These are phyloP conservation scores for Limtongia smithiae DNA, from an alignment of 805 yeast species.

Conservation along the genomic window DNA sequence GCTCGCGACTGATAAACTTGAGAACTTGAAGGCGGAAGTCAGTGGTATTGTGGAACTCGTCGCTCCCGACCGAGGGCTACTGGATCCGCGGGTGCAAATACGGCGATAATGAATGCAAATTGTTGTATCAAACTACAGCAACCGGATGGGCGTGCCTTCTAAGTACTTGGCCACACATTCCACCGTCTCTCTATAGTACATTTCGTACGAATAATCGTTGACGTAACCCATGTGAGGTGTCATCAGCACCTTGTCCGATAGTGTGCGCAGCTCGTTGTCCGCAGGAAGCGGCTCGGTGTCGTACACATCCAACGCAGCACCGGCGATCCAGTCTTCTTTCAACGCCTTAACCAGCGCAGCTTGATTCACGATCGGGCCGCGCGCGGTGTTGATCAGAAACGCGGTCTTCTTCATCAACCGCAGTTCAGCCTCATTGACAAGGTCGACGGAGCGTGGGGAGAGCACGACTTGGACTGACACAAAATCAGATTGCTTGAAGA, in stretches of 20 bases:
- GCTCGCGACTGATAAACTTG: conserved; percentile 18
- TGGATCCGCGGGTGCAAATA: conserved; percentile 26
- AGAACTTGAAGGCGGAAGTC: conserved; percentile 17
- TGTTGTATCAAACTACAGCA: neutral
- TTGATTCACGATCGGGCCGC: conserved; percentile 30
- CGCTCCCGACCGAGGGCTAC: conserved; percentile 24
- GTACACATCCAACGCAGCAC: conserved; percentile 31
- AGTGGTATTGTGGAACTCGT: conserved; percentile 20
- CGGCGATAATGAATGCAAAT: conserved; percentile 10
- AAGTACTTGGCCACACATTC: conserved; percentile 14
- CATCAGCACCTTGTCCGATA: conserved; percentile 23
- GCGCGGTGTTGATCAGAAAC: conserved; percentile 28
- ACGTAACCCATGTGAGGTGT: conserved; percentile 31
- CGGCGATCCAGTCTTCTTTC: conserved; percentile 23
- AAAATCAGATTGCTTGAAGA: conserved; percentile 25
- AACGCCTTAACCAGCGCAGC: conserved; percentile 26
- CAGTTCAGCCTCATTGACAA: conserved; percentile 23
- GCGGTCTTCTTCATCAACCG: conserved; percentile 28
- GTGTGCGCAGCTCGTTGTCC: conserved; percentile 20
- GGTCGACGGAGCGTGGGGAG: conserved; percentile 18
- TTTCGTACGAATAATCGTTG: conserved; percentile 16
- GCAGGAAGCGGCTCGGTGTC: conserved; percentile 30
- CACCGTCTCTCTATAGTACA: conserved; percentile 19
- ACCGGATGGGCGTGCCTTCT: conserved; percentile 7
- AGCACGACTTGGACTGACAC: conserved; percentile 28